These are phyloP conservation scores for Selenicereus undatus DNA, from an alignment of 148 eudicot species.

Conservation along the genomic window DNA sequence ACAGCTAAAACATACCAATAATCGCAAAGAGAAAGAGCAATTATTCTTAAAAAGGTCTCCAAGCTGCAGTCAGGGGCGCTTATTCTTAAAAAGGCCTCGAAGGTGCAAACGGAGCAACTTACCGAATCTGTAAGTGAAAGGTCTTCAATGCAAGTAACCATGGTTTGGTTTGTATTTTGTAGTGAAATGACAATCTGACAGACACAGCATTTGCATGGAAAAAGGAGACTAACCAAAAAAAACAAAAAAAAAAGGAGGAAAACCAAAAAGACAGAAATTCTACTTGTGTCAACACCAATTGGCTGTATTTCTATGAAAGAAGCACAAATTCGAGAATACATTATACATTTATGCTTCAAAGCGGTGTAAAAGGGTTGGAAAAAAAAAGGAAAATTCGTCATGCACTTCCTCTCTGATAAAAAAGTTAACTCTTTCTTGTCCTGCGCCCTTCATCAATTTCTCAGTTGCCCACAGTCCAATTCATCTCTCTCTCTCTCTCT, in stretches of 20 bases:
- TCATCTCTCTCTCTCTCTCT: not conserved
- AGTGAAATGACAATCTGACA: no score
- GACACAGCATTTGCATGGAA: constrained; percentile 13
- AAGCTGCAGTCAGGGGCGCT: no score
- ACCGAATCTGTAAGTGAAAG: no score
- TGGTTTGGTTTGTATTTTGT: no score
- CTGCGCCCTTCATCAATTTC: not conserved
- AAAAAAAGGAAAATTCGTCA: not conserved
- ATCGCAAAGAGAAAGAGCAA: no score
- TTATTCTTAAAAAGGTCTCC: no score
- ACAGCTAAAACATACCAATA: no score
- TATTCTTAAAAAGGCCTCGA: no score
- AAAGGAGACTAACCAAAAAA: not conserved
- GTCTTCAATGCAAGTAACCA: no score
- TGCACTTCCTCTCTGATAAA: not conserved
- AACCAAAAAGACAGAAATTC: not conserved
- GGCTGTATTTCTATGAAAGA: not conserved
- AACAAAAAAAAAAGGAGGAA: not conserved
- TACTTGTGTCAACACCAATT: not conserved
- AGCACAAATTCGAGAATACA: not conserved
- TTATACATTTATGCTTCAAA: not conserved
- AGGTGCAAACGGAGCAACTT: no score
- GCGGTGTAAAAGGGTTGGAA: not conserved
- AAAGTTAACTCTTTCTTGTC: not conserved
- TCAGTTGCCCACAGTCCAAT: not conserved